Evolutionary conservation across 1,284 basidiomycete genomes (phyloP).

Genomic region (Papiliotrema nemorosa): DNA sequence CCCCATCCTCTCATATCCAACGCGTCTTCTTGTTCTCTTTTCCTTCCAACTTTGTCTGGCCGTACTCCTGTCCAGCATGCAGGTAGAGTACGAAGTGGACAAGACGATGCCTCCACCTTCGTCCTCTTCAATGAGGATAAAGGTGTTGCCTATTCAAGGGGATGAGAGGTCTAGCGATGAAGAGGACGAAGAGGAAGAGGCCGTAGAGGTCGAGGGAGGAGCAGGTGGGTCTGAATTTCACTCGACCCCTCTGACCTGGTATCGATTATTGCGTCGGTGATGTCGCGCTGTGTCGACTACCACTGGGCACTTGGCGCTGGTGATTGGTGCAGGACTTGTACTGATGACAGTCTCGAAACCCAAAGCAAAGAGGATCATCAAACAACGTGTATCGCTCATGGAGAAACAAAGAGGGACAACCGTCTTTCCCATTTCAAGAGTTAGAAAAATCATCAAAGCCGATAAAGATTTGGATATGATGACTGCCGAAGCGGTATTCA

Average conservation of each 20-base stretch:
- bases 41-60: neutral
- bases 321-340: neutral
- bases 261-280: neutral
- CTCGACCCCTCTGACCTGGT: neutral
- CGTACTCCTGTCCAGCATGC: conserved; percentile 4
- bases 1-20: too few species aligned
- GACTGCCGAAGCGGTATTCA: conserved; percentile 50
- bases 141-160: neutral
- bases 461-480: conserved; percentile 52
- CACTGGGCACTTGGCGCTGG: neutral
- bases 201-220: conserved; percentile 1
- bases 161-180: conserved; percentile 2
- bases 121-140: neutral
- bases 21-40: too few species aligned
- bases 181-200: conserved; percentile 10
- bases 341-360: conserved; percentile 8
- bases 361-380: conserved; percentile 37
- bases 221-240: neutral
- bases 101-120: neutral
- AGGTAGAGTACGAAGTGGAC: conserved; percentile 9
- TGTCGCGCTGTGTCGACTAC: neutral
- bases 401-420: conserved; percentile 47
- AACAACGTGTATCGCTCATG: conserved; percentile 41
- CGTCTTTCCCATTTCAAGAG: conserved; percentile 46
- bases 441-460: conserved; percentile 51